A percentile compares a stretch with the other conserved stretches of the same genome.
These are phyloP conservation scores for Verticillium isaacii DNA, from an alignment of 2,329 filamentous ascomycete species.

Conservation along the genomic window DNA sequence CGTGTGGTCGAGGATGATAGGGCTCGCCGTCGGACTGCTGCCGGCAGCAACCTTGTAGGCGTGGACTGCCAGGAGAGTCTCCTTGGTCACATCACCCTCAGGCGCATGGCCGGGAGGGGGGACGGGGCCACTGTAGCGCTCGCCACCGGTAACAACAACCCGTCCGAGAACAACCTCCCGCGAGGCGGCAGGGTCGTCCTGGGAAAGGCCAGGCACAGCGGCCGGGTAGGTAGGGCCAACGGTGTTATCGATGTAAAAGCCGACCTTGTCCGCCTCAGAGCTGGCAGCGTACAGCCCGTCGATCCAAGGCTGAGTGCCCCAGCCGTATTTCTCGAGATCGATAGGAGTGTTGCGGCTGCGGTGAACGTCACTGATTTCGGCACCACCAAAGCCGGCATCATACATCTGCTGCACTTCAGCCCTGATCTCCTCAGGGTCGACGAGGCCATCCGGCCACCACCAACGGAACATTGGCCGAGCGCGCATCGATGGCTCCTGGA, in stretches of 20 bases:
- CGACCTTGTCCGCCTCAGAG: not conserved
- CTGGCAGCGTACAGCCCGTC: slow-evolving; percentile 6
- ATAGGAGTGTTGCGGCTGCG: slow-evolving; percentile 2
- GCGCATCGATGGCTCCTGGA: slow-evolving; percentile 5
- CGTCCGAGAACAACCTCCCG: slow-evolving; percentile 3
- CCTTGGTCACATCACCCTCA: slow-evolving; percentile 3
- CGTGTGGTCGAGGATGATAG: slow-evolving; percentile 5
- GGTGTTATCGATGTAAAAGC: slow-evolving; percentile 7
- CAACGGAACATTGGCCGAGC: slow-evolving; percentile 7
- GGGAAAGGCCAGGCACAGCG: slow-evolving; percentile 2
- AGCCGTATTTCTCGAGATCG: slow-evolving; percentile 4
- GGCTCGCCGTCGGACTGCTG: slow-evolving; percentile 3
- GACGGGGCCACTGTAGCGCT: slow-evolving; percentile 4
- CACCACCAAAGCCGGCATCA: slow-evolving; percentile 7
- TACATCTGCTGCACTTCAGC: slow-evolving; percentile 8
- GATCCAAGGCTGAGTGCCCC: slow-evolving; percentile 6
- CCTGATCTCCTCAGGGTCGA: slow-evolving; percentile 8
- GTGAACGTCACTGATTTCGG: slow-evolving; percentile 9
- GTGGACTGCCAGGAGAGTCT: slow-evolving; percentile 7
- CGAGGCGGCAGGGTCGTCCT: slow-evolving; percentile 3
- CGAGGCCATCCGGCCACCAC: slow-evolving; percentile 9
- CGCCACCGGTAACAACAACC: not conserved
- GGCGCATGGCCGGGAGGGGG: slow-evolving; percentile 3
- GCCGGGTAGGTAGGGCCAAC: slow-evolving; percentile 9
- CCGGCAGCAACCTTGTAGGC: slow-evolving; percentile 3